These are phyloP conservation scores for Artomyces pyxidatus DNA, from an alignment of 768 basidiomycete species.

Conservation along the genomic window DNA sequence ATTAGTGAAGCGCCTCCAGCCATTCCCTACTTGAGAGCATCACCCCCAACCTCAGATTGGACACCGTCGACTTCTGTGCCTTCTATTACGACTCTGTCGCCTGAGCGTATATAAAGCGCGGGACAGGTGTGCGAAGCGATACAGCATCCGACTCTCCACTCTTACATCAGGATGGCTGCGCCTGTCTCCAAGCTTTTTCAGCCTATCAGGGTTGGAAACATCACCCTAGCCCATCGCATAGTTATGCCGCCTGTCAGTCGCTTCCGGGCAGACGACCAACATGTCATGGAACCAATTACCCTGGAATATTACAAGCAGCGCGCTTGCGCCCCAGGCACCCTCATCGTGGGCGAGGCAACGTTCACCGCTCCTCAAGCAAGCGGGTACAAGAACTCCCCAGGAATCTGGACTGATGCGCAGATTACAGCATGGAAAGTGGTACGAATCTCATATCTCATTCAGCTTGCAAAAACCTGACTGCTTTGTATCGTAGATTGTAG, in stretches of 20 bases:
- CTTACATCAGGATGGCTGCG: no score
- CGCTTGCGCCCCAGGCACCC: conserved; percentile 11
- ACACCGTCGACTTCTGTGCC: no score
- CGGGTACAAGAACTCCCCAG: background rate
- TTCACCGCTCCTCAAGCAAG: background rate
- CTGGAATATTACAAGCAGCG: conserved; percentile 9
- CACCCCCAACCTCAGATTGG: no score
- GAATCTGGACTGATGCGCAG: background rate
- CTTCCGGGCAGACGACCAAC: conserved; percentile 8
- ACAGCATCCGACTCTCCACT: no score
- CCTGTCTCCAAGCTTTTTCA: no score
- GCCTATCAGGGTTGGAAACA: conserved; percentile 13
- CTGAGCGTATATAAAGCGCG: no score
- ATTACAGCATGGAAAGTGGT: background rate
- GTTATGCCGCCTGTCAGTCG: conserved; percentile 18
- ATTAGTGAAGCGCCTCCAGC: no score
- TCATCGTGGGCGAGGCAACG: background rate
- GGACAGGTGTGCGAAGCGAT: no score
- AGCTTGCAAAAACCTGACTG: background rate
- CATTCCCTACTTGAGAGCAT: no score
- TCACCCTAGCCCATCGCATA: conserved; percentile 16
- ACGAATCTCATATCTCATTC: no score
- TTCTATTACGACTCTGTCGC: no score
- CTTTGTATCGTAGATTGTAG: conserved; percentile 18
- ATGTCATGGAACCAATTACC: background rate